Conservation (phyloP, 306 rosid species). For the Trifolium fragiferum region DNA sequence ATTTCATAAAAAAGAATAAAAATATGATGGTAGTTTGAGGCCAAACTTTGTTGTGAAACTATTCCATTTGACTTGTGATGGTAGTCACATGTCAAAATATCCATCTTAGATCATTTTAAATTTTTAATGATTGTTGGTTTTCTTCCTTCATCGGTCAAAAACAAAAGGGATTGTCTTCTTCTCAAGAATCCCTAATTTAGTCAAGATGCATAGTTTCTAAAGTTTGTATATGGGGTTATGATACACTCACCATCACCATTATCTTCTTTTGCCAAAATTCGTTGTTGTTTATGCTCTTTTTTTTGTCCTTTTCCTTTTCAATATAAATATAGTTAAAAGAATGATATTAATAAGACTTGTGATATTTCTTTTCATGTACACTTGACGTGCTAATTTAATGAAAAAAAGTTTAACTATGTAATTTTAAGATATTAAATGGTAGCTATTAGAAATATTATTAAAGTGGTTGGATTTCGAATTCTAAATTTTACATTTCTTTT, state of each 20-base stretch:
- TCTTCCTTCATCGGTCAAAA: background rate
- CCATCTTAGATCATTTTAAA: background rate
- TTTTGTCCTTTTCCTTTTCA: background rate
- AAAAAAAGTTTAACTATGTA: too few species aligned
- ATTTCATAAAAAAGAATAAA: too few species aligned
- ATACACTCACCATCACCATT: background rate
- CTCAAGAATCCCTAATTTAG: background rate
- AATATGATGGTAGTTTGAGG: too few species aligned
- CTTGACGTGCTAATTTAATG: too few species aligned
- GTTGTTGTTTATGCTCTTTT: background rate
- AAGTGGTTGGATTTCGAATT: too few species aligned
- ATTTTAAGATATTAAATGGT: too few species aligned
- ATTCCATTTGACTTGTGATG: background rate
- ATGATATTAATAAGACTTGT: background rate
- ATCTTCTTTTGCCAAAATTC: background rate
- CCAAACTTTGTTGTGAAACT: too few species aligned
- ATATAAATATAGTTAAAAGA: too few species aligned
- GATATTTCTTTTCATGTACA: too few species aligned
- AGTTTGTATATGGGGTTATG: background rate
- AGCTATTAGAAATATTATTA: too few species aligned
- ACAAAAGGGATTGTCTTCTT: background rate
- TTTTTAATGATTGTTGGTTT: background rate
- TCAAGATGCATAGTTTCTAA: background rate
- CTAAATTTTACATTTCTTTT: too few species aligned
- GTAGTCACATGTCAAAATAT: background rate